These are phyloP conservation scores for Sporothrix brunneoviolacea DNA, from an alignment of 2,329 filamentous ascomycete species.

Conservation along the genomic window DNA sequence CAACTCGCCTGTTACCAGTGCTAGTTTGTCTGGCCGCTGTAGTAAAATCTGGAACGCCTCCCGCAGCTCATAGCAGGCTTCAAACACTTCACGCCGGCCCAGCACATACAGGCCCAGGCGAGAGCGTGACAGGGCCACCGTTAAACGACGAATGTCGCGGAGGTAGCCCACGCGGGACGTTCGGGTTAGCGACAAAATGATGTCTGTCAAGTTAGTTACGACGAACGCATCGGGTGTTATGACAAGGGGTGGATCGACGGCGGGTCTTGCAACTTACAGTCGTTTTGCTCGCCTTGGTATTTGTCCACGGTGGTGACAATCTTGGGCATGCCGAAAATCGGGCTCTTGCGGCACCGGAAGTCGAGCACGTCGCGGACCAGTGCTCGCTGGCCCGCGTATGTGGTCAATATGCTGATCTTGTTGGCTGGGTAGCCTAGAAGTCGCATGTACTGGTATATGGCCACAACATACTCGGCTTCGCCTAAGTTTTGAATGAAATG, in stretches of 20 bases:
- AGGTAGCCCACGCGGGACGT: slow-evolving; percentile 88
- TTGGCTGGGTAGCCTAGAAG: slow-evolving; percentile 81
- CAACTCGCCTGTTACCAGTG: slow-evolving; percentile 78
- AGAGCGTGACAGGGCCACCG: slow-evolving; percentile 88
- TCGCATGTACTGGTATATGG: slow-evolving; percentile 95
- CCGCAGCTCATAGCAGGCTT: slow-evolving; percentile 78
- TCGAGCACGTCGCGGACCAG: slow-evolving; percentile 80
- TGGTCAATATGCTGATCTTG: slow-evolving; percentile 82
- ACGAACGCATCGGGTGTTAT: no score
- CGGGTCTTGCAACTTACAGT: slow-evolving; percentile 86
- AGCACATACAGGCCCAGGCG: slow-evolving; percentile 88
- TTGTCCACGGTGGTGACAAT: slow-evolving; percentile 95
- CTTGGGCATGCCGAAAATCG: slow-evolving; percentile 81
- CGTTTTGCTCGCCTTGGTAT: slow-evolving; percentile 98
- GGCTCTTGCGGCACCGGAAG: slow-evolving; percentile 75
- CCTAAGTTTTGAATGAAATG: slow-evolving; percentile 96
- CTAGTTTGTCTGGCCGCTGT: slow-evolving; percentile 70
- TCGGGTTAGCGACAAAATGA: slow-evolving; percentile 87
- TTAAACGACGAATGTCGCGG: slow-evolving; percentile 85
- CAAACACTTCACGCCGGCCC: slow-evolving; percentile 81
- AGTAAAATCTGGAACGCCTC: slow-evolving; percentile 78
- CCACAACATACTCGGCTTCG: slow-evolving; percentile 94
- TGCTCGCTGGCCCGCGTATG: slow-evolving; percentile 87
- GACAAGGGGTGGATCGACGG: no score
- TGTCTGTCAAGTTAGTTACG: no score